Conservation (phyloP, 2,329 filamentous ascomycete species). For the Mariannaea sp. region DNA sequence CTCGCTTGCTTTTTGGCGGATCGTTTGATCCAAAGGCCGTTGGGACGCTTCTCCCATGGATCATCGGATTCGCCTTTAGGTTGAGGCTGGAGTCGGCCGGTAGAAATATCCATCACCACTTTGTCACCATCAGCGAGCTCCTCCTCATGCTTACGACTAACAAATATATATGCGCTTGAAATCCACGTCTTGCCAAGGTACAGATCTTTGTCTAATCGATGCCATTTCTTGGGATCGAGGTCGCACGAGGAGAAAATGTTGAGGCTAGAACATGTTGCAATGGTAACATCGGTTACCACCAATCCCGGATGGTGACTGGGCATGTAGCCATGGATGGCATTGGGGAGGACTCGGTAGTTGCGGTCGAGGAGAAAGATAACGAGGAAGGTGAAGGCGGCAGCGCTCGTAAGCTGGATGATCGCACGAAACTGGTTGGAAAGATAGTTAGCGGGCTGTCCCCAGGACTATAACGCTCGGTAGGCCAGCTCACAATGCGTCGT, state of each 20-base stretch:
- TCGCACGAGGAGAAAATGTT: conserved; percentile 78
- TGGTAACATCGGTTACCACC: conserved; percentile 83
- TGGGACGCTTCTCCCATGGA: conserved; percentile 77
- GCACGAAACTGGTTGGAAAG: conserved; percentile 61
- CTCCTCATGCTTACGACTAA: conserved; percentile 84
- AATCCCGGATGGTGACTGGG: conserved; percentile 83
- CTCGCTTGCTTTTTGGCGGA: conserved; percentile 73
- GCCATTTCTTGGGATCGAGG: conserved; percentile 74
- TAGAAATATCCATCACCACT: conserved; percentile 78
- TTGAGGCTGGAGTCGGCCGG: conserved; percentile 73
- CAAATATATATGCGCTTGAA: conserved; percentile 77
- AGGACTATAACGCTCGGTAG: neutral
- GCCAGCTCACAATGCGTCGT: conserved; percentile 44
- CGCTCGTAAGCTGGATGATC: conserved; percentile 72
- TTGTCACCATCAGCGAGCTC: conserved; percentile 75
- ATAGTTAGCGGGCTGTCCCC: conserved; percentile 13
- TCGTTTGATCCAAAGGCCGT: conserved; percentile 82
- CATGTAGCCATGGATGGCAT: conserved; percentile 83
- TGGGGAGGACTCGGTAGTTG: conserved; percentile 84
- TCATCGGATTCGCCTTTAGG: conserved; percentile 54
- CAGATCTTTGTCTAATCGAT: conserved; percentile 86
- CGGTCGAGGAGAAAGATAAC: conserved; percentile 84
- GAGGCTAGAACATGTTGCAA: conserved; percentile 74
- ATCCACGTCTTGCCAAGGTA: conserved; percentile 77
- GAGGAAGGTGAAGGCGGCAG: conserved; percentile 69